A percentile compares a stretch with the other conserved stretches of the same genome.
These are phyloP conservation scores for Nicotiana otophora DNA, from an alignment of 257 asterid species.

Conservation along the genomic window DNA sequence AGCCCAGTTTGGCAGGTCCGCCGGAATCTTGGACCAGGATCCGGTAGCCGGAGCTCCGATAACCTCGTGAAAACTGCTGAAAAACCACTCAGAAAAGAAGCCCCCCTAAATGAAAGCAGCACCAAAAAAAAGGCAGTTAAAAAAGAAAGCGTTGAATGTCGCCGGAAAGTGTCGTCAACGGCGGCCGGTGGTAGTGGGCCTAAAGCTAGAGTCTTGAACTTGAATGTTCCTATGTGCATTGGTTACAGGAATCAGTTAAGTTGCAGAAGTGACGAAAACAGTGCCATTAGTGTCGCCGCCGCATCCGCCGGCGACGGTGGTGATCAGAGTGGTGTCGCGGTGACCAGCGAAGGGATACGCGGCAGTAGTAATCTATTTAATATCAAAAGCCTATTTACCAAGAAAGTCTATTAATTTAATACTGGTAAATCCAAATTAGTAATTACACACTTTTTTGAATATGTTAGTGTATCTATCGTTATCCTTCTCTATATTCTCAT, in stretches of 20 bases:
- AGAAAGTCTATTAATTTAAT: constrained; percentile 54
- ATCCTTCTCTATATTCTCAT: not conserved
- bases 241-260: constrained; percentile 67
- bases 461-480: not conserved
- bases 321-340: constrained; percentile 25
- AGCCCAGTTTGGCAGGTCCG: constrained; percentile 91
- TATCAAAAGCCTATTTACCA: constrained; percentile 63
- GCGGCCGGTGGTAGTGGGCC: constrained; percentile 15
- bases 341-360: constrained; percentile 57
- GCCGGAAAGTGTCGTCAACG: constrained; percentile 37
- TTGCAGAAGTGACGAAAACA: constrained; percentile 45
- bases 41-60: constrained; percentile 27
- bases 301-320: constrained; percentile 9
- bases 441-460: constrained; percentile 5
- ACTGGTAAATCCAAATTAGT: not conserved
- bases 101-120: not conserved
- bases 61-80: constrained; percentile 20
- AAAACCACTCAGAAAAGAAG: constrained; percentile 26
- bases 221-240: constrained; percentile 82
- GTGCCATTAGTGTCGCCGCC: constrained; percentile 3
- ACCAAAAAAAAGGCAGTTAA: constrained; percentile 15
- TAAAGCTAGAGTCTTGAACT: constrained; percentile 42
- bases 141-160: constrained; percentile 28
- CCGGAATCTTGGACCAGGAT: constrained; percentile 26
- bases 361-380: constrained; percentile 52